These are phyloP conservation scores for Rehmannia glutinosa DNA, from an alignment of 257 asterid species.

Conservation along the genomic window DNA sequence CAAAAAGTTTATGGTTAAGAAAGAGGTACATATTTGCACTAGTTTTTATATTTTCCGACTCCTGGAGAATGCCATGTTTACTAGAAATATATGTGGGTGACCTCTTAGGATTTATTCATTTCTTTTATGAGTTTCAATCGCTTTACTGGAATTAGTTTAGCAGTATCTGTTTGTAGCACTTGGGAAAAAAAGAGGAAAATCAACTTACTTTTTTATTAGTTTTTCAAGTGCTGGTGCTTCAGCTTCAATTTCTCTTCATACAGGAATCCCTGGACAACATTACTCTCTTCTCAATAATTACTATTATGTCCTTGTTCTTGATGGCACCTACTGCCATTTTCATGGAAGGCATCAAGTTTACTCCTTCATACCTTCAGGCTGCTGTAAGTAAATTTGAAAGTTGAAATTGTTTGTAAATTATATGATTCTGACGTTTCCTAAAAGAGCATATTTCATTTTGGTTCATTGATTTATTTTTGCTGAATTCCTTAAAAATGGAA, in stretches of 20 bases:
- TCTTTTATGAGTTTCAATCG: no score
- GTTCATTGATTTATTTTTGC: neutral
- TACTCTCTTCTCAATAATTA: conserved; percentile 51
- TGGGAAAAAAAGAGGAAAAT: neutral
- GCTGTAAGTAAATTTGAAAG: conserved; percentile 52
- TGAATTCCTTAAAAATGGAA: neutral
- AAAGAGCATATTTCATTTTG: neutral
- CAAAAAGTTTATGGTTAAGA: conserved; percentile 95
- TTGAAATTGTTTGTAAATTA: neutral
- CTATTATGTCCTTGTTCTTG: conserved; percentile 54
- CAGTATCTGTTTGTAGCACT: neutral
- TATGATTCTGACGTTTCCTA: neutral
- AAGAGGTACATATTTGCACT: conserved; percentile 55
- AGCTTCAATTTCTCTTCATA: conserved; percentile 17
- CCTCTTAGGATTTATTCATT: neutral
- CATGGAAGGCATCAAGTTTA: conserved; percentile 54
- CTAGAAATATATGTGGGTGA: neutral
- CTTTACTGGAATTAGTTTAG: neutral
- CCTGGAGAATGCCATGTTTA: neutral
- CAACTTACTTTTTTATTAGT: neutral
- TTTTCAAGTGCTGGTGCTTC: conserved; percentile 1
- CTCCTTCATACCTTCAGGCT: conserved; percentile 74
- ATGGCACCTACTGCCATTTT: conserved; percentile 47
- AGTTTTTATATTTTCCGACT: neutral
- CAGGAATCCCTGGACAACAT: conserved; percentile 61